Evolutionary conservation across 495 filamentous ascomycete genomes (phyloP), one percentile per base, ranked within the genome.

Genomic region (Xylaria grammica): DNA sequence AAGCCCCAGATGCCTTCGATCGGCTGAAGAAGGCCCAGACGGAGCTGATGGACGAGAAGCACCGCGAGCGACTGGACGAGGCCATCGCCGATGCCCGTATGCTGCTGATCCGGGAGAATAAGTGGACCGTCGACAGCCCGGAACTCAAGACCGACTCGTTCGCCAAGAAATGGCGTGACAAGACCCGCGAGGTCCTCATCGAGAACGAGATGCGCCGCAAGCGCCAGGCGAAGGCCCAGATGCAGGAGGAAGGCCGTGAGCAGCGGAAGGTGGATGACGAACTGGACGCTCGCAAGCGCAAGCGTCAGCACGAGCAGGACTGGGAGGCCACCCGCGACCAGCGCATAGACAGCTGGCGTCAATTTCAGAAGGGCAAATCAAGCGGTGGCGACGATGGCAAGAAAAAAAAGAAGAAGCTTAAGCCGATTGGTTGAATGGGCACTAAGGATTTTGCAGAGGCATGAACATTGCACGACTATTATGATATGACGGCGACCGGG

Each of bases 181-280:
- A 97, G 87, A 91, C 91, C n/a, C 90, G 91, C 64, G 82, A 87
- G 65, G 96, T 99, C 60, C 82, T 99, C 66, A 87, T 97, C 67
- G 96, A 99, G 63, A 93, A 94, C 74, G 96, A 97, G 81, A 82
- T 92, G 71, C 84, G 93, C 32, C 81, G 92, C 50, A 84, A 91
- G 62, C 88, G 91, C 70, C 93, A 97, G 84, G 62, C 92, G 72
- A 96, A 97, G 82, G 96, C 91, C 65, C 91, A 93, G 80, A 87
- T 98, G 89, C 91, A 95, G 74, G 95, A 99, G 79, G 95, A 99
- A 75, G 95, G 95, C 38, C 83, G 96, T 59, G 90, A 96, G 83
- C 87, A 96, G 83, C 86, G 88, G 72, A 91, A 90, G 74, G 87
- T 85, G 70, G 95, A 98, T 13, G 91, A 94, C 76, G 96, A 98